phyloP scores from a whole-genome alignment of 805 yeast genomes.

The Yamadazyma akitaensis region DNA sequence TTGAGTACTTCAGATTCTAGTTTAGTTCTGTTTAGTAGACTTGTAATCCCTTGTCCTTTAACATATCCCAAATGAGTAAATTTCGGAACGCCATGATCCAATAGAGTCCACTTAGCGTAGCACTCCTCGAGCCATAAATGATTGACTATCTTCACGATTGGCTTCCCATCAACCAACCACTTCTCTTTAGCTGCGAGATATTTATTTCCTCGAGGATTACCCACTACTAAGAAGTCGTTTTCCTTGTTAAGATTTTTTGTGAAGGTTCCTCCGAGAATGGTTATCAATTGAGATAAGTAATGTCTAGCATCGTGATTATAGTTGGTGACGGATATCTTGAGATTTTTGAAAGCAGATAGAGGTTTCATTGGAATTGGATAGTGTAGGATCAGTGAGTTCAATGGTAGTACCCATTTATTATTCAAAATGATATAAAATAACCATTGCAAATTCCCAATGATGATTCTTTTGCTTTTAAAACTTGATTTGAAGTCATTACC shows the following conservation, averaged over 20 bases:
- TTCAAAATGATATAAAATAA: slow-evolving; percentile 61
- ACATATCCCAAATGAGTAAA: slow-evolving; percentile 46
- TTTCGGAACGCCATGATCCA: slow-evolving; percentile 43
- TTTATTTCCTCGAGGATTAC: slow-evolving; percentile 67
- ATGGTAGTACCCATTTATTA: slow-evolving; percentile 55
- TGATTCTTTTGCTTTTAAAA: slow-evolving; percentile 33
- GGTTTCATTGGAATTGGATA: slow-evolving; percentile 61
- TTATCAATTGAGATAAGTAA: slow-evolving; percentile 62
- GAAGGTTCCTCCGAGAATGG: slow-evolving; percentile 71
- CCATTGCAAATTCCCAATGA: slow-evolving; percentile 74
- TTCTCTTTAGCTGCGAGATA: slow-evolving; percentile 60
- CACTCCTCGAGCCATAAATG: slow-evolving; percentile 90
- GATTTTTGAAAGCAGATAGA: slow-evolving; percentile 50
- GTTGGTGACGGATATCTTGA: slow-evolving; percentile 67
- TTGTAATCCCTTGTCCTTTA: slow-evolving; percentile 35
- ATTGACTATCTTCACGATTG: slow-evolving; percentile 54
- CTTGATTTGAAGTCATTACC: slow-evolving; percentile 56
- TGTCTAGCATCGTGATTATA: slow-evolving; percentile 81
- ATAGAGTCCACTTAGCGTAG: slow-evolving; percentile 54
- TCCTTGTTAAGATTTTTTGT: slow-evolving; percentile 61
- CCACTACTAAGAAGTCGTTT: slow-evolving; percentile 72
- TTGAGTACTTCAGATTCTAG: slow-evolving; percentile 41
- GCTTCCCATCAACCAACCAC: slow-evolving; percentile 47
- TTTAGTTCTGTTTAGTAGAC: slow-evolving; percentile 52
- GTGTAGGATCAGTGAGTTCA: slow-evolving; percentile 53